Evolutionary conservation across 805 yeast genomes (phyloP), one percentile per base, ranked within the genome.

Genomic region (Wickerhamiella domercqiae): DNA sequence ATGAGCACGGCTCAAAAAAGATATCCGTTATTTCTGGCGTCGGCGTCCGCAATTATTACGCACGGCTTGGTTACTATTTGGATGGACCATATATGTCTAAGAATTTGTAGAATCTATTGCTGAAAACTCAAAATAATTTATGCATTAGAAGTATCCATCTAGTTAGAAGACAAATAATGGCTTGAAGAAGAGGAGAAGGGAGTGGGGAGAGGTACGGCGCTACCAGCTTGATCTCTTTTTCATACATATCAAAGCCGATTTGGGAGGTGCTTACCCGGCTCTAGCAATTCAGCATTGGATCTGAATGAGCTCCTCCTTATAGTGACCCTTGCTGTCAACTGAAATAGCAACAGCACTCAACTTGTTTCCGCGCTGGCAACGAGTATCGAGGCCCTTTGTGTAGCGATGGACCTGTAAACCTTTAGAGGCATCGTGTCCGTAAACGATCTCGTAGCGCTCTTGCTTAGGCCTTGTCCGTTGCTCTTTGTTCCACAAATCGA

Each of bases 71-170:
- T 3, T 90, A 90, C 59, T 71, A 68, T 46, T 64, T 90, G 43
- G 98, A 90, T 52, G 98, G 98, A 2, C 97, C 97, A 13, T 90
- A 69, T 60, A 90, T 90, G 98, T 86, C 97, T n/a, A 90, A 79
- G 48, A 29, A 21, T 28, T 16, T 45, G 13, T 24, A 24, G 13
- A n/a, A n/a, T n/a, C n/a, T n/a, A n/a, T n/a, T n/a, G n/a, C n/a
- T n/a, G n/a, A n/a, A n/a, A n/a, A n/a, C n/a, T n/a, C n/a, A n/a
- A n/a, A 21, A 16, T 34, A 30, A 33, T 15, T 25, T 29, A 35
- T 11, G 17, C 21, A 29, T 21, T 18, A 7, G n/a, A n/a, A n/a
- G n/a, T n/a, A n/a, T n/a, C n/a, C n/a, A n/a, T n/a, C n/a, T n/a
- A n/a, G n/a, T n/a, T n/a, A n/a, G n/a, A n/a, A n/a, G n/a, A n/a